phyloP scores from a whole-genome alignment of 352 stramenopile genomes.

The Halophytophthora polymorphica region DNA sequence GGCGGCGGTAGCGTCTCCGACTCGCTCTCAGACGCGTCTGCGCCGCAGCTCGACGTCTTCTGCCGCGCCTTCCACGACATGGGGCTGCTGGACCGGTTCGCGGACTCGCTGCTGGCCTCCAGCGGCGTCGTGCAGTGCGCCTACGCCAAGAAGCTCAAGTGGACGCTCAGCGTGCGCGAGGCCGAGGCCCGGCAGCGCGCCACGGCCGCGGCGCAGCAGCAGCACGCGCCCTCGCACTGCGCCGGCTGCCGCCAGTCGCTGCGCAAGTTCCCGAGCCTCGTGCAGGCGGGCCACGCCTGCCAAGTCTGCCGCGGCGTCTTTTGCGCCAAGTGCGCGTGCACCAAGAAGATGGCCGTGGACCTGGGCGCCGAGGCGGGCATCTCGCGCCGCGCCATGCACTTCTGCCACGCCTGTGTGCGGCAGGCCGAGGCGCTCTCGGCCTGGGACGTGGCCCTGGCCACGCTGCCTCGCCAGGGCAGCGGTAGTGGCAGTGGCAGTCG shows the following conservation, averaged over 20 bases:
- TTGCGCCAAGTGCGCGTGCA: conserved; percentile 39
- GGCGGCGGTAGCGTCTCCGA: conserved; percentile 36
- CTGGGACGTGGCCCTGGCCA: conserved; percentile 37
- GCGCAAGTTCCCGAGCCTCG: conserved; percentile 21
- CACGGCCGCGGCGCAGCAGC: conserved; percentile 11
- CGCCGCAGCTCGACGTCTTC: conserved; percentile 41
- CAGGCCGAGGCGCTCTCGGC: conserved; percentile 34
- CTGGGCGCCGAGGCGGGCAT: conserved; percentile 26
- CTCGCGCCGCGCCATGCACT: conserved; percentile 41
- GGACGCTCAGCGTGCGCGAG: conserved; percentile 36
- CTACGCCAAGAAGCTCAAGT: conserved; percentile 63
- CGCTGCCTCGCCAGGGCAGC: conserved; percentile 6
- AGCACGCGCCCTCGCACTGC: conserved; percentile 15
- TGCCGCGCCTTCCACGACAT: conserved; percentile 44
- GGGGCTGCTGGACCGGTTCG: conserved; percentile 28
- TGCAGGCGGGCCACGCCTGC: conserved; percentile 22
- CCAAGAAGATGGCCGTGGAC: conserved; percentile 35
- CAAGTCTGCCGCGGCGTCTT: conserved; percentile 32
- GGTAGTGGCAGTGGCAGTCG: too few relatives aligned
- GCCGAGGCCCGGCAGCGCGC: conserved; percentile 16
- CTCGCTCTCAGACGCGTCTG: conserved; percentile 10
- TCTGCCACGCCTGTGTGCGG: conserved; percentile 45
- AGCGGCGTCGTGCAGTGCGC: conserved; percentile 40
- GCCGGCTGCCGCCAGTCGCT: conserved; percentile 26
- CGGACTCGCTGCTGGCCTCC: conserved; percentile 31